Conservation (phyloP, 768 basidiomycete genomes). For the Kwoniella dejecticola region DNA sequence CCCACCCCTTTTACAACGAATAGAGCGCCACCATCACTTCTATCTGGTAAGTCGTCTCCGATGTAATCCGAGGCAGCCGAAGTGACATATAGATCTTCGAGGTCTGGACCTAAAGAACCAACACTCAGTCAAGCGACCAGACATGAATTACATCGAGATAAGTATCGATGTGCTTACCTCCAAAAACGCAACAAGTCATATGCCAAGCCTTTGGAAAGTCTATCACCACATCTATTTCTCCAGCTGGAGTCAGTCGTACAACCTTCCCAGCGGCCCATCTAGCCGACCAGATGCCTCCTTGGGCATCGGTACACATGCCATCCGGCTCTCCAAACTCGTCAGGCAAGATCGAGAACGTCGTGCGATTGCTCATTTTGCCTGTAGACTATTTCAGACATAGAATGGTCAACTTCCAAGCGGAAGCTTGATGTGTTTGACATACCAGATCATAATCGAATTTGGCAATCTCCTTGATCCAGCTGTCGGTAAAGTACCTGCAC, state of each 20-base stretch:
- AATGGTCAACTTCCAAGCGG: neutral
- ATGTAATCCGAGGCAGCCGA: conserved; percentile 9
- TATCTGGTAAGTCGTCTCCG: conserved; percentile 5
- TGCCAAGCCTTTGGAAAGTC: conserved; percentile 34
- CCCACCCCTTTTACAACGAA: conserved; percentile 4
- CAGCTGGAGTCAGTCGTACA: conserved; percentile 5
- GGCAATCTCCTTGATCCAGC: conserved; percentile 11
- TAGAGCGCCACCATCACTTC: conserved; percentile 3
- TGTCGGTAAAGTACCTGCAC: conserved; percentile 20
- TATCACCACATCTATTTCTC: conserved; percentile 27
- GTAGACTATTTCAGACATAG: neutral
- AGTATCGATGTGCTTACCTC: conserved; percentile 1
- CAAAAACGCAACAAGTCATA: conserved; percentile 35
- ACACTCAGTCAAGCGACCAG: neutral
- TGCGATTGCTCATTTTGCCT: conserved; percentile 8
- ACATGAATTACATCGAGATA: neutral
- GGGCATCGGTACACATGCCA: conserved; percentile 12
- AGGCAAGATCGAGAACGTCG: neutral
- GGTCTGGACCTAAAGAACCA: neutral
- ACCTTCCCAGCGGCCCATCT: conserved; percentile 17
- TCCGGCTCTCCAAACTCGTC: conserved; percentile 4
- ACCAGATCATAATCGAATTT: conserved; percentile 19
- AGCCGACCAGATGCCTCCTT: conserved; percentile 17
- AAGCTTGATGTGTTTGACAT: neutral
- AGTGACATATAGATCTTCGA: conserved; percentile 12